A percentile compares a stretch with the other conserved stretches of the same genome.
Conservation (phyloP, 352 stramenopile genomes). For the Globisporangium barbulae region DNA sequence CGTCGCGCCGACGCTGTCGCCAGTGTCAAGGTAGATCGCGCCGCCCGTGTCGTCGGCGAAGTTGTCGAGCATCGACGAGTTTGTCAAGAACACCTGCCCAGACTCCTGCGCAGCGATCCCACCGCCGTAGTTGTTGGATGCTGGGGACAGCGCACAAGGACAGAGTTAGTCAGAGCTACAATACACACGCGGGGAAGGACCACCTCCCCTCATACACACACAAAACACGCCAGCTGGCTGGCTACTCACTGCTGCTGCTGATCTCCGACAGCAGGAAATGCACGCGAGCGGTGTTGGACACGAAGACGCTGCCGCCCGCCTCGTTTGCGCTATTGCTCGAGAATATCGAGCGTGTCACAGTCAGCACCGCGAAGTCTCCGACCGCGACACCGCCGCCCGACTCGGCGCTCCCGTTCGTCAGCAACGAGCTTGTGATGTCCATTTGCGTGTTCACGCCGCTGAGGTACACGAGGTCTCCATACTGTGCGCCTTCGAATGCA, state of each 20-base stretch:
- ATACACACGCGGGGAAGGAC: neutral
- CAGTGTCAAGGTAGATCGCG: conserved; percentile 52
- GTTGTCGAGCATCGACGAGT: conserved; percentile 39
- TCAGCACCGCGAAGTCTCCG: conserved; percentile 25
- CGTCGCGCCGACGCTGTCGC: conserved; percentile 31
- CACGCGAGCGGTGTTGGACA: conserved; percentile 23
- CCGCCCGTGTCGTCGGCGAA: conserved; percentile 56
- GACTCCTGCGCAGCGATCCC: conserved; percentile 46
- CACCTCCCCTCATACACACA: neutral
- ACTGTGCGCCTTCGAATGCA: conserved; percentile 5
- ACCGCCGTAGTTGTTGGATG: conserved; percentile 44
- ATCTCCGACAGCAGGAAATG: conserved; percentile 28
- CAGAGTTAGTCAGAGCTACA: neutral
- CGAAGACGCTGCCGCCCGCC: conserved; percentile 41
- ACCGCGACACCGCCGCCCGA: conserved; percentile 43
- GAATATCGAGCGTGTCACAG: conserved; percentile 23
- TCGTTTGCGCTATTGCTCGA: conserved; percentile 40
- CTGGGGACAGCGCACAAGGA: conserved; percentile 14
- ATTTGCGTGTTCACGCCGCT: conserved; percentile 20
- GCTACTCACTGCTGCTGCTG: conserved; percentile 31
- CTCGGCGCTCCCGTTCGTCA: conserved; percentile 40
- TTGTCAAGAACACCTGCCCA: conserved; percentile 16
- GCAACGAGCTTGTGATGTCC: conserved; percentile 18
- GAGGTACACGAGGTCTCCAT: conserved; percentile 39
- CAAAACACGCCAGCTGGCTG: neutral